A percentile compares a stretch with the other conserved stretches of the same genome.
Evolutionary conservation across 441 rosid species (phyloP).

Genomic region (Pelargonium fulgidum): DNA sequence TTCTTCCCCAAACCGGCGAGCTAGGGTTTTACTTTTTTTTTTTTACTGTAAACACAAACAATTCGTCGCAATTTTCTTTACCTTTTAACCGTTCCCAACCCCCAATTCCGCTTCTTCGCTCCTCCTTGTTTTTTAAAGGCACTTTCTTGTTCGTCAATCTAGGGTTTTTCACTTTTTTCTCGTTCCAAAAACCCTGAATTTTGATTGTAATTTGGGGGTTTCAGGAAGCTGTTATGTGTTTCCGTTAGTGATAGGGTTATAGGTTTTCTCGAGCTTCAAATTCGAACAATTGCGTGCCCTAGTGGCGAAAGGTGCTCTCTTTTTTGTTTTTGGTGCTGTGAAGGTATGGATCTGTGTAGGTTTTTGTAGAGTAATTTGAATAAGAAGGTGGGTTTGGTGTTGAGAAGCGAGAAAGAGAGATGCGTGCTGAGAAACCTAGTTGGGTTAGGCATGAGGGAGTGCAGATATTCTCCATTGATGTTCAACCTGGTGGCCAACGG

Average conservation of each 20-base stretch:
- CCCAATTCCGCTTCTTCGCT: background rate
- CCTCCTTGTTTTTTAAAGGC: background rate
- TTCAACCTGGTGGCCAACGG: constrained; percentile 88
- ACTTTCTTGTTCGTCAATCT: constrained; percentile 1
- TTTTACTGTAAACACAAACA: background rate
- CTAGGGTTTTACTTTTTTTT: constrained; percentile 2
- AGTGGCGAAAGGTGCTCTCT: background rate
- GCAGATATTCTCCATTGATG: constrained; percentile 94
- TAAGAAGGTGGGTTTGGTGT: background rate
- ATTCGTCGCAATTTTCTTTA: background rate
- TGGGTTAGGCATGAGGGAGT: constrained; percentile 97
- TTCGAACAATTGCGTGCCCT: background rate
- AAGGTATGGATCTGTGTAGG: background rate
- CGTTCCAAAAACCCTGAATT: background rate
- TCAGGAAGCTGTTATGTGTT: background rate
- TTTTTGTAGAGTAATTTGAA: background rate
- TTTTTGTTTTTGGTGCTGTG: background rate
- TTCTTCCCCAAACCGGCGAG: background rate
- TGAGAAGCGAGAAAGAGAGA: constrained; percentile 24
- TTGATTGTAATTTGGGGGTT: background rate
- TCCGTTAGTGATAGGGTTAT: background rate
- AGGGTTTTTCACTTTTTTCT: background rate
- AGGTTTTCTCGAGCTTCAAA: background rate
- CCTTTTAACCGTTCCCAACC: background rate
- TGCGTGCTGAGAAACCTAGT: constrained; percentile 95